Evolutionary conservation across 441 rosid species (phyloP).

Genomic region (Iberis amara): DNA sequence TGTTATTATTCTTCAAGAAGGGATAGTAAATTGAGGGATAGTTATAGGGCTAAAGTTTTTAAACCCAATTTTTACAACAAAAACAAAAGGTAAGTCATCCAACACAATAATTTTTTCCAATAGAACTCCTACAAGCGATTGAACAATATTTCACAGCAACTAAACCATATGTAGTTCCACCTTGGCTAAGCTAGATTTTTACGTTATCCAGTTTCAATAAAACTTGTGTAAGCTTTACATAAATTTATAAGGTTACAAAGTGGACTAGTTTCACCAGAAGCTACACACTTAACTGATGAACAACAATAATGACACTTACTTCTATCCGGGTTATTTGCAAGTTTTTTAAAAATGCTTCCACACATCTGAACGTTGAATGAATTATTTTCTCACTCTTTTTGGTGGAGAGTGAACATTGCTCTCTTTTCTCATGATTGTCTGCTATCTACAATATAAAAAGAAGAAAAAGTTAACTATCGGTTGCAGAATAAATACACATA

Average conservation of each 20-base stretch:
- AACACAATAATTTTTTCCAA: conserved; percentile 3
- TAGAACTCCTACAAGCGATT: not conserved
- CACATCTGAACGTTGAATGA: not conserved
- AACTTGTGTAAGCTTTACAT: not conserved
- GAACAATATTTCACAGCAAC: not conserved
- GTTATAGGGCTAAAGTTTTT: not conserved
- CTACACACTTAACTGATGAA: not conserved
- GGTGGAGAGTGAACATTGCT: no score
- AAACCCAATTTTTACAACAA: not conserved
- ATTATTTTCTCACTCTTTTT: no score
- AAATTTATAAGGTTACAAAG: not conserved
- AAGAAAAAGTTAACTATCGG: no score
- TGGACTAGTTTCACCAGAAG: not conserved
- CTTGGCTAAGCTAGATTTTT: not conserved
- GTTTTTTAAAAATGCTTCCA: not conserved
- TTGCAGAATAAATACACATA: no score
- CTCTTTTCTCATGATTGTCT: no score
- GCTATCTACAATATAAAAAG: no score
- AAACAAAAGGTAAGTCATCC: not conserved
- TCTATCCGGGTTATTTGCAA: not conserved
- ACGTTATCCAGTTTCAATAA: not conserved
- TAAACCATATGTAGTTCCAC: not conserved
- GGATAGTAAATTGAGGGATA: not conserved
- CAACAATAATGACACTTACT: not conserved
- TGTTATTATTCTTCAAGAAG: not conserved